Evolutionary conservation across 345 rosid species (phyloP), one percentile per base, ranked within the genome.

Genomic region (Eucalyptus marginata): DNA sequence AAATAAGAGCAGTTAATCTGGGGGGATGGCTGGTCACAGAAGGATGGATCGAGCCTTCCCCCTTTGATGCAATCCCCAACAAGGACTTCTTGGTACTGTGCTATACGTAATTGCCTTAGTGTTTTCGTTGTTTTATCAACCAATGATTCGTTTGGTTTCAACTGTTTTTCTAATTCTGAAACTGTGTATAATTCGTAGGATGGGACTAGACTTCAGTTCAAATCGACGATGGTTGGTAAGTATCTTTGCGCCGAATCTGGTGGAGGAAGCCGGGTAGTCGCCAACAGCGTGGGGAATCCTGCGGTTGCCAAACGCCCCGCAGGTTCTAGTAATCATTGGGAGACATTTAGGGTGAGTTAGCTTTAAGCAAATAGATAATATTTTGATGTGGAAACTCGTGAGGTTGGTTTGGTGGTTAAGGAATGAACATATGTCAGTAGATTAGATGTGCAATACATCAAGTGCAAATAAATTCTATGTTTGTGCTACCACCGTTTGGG

Each of bases 21-120:
- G 96, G 96, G 86, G 97, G 97, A 16, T 95, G 96, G 97, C 92
- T 94, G 4, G 94, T 95, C 17, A 92, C 95, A 6, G 97, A 95
- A 93, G 95, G 96, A 52, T 94, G 96, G 97, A 95, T 94, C 49
- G 92, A 94, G n/a, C 97, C 96, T 54, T 92, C 96, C 87, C 96
- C 94, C 44, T 95, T 95, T 52, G 92, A 95, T 68, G 94, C 92
- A 89, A 94, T 95, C 91, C 90, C 94, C 88, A 93, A 94, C 92
- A 93, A 91, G 88, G 94, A 95, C 87, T 93, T 95, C 89, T 88
- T 95, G 95, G 97, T 95, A 86, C 24, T 11, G 22, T 36, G 36
- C 33, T 33, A n/a, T 20, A 15, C 24, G 58, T 43, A 47, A 14
- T 27, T 64, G 44, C 86, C 27, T 20, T 10, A 43, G 51, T 36